Conservation (phyloP, 1,284 basidiomycete genomes). For the Cryptococcus jaspeensis region DNA sequence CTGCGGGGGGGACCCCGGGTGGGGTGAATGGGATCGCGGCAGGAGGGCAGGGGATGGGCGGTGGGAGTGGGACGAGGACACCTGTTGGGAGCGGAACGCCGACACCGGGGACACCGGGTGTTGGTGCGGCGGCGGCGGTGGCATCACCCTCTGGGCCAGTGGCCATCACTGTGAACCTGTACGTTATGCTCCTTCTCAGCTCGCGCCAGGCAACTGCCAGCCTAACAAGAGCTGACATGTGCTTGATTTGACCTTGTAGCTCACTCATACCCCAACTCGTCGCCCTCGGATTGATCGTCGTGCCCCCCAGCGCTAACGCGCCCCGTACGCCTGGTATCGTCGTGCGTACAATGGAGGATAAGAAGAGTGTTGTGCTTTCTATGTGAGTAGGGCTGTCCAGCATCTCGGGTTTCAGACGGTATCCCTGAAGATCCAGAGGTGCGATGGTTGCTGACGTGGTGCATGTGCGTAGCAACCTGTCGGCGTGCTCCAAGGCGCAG, state of each 20-base stretch:
- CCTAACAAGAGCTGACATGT: neutral
- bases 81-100: neutral
- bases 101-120: neutral
- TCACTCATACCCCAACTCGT: conserved; percentile 22
- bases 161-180: conserved; percentile 17
- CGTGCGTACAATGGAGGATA: conserved; percentile 33
- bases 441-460: neutral
- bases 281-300: conserved; percentile 18
- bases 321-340: conserved; percentile 34
- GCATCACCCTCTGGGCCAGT: conserved; percentile 14
- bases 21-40: conserved; percentile 1
- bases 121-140: neutral
- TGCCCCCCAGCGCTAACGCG: conserved; percentile 19
- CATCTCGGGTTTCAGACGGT: neutral
- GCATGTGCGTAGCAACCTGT: conserved; percentile 11
- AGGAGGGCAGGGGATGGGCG: neutral
- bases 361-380: conserved; percentile 32
- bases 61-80: neutral
- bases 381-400: conserved; percentile 24
- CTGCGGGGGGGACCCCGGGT: neutral
- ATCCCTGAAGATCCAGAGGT: neutral
- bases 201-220: neutral
- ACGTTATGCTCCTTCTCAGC: neutral
- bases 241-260: neutral
- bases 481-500: conserved; percentile 30